Evolutionary conservation across 2,329 filamentous ascomycete genomes (phyloP).

Genomic region (Hortaea werneckii): DNA sequence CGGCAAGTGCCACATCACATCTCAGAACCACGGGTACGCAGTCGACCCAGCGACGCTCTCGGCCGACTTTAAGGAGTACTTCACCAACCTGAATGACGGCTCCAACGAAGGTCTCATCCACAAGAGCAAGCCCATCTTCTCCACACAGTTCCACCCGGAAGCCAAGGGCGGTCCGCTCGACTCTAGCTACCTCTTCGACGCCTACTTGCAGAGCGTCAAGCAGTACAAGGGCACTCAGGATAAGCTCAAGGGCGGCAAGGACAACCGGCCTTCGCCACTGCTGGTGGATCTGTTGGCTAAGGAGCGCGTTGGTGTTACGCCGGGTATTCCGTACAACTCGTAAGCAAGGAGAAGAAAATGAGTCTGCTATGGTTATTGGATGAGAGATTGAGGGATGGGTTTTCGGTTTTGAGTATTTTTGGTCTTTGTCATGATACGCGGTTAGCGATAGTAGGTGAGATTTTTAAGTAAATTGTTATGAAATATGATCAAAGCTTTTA

Average conservation of each 20-base stretch:
- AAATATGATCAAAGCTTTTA: no score
- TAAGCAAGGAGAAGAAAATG: neutral
- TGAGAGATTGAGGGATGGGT: neutral
- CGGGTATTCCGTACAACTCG: constrained; percentile 9
- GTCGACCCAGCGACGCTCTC: constrained; percentile 76
- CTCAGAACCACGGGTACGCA: constrained; percentile 96
- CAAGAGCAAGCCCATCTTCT: constrained; percentile 92
- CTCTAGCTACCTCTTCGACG: constrained; percentile 91
- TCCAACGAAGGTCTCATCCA: constrained; percentile 98
- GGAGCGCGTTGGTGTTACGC: constrained; percentile 79
- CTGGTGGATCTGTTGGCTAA: constrained; percentile 85
- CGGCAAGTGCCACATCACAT: constrained; percentile 95
- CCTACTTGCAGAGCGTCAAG: constrained; percentile 82
- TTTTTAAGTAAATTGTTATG: no score
- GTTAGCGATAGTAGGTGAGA: neutral
- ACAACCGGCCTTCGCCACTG: constrained; percentile 77
- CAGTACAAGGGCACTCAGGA: constrained; percentile 78
- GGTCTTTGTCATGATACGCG: neutral
- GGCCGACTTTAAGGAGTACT: constrained; percentile 80
- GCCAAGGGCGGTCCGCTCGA: constrained; percentile 96
- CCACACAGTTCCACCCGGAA: constrained; percentile 97
- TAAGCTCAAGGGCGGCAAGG: constrained; percentile 59
- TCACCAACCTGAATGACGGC: constrained; percentile 95
- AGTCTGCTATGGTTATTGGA: neutral
- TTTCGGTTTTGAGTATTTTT: neutral